A percentile compares a stretch with the other conserved stretches of the same genome.
These are phyloP conservation scores for Pichia heedii DNA, from an alignment of 805 yeast genomes.

Conservation along the genomic window DNA sequence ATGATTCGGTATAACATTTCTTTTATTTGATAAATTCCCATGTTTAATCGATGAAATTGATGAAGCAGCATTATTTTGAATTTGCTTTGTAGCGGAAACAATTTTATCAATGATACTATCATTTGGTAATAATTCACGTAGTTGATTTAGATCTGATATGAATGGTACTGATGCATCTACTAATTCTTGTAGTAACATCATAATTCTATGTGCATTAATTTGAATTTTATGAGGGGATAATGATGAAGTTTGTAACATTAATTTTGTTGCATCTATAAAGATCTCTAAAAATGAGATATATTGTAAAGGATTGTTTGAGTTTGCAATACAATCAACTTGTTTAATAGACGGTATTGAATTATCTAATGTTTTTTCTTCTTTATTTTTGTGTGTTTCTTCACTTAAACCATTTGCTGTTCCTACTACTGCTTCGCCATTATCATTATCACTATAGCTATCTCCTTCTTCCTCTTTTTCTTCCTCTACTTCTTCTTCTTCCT, in stretches of 20 bases:
- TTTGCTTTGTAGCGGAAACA: slow-evolving; percentile 32
- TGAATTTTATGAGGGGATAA: slow-evolving; percentile 51
- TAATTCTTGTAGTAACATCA: slow-evolving; percentile 67
- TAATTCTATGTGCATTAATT: slow-evolving; percentile 61
- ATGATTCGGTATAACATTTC: slow-evolving; percentile 20
- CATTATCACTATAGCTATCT: not conserved
- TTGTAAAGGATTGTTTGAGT: slow-evolving; percentile 32
- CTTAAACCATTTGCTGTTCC: not conserved
- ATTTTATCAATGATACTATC: slow-evolving; percentile 47
- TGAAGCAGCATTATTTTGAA: slow-evolving; percentile 25
- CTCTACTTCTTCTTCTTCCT: slow-evolving; percentile 5
- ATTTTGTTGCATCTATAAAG: slow-evolving; percentile 31
- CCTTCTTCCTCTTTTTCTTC: slow-evolving; percentile 5
- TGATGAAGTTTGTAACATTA: slow-evolving; percentile 37
- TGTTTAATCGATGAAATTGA: slow-evolving; percentile 24
- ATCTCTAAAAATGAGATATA: slow-evolving; percentile 34
- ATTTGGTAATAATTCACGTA: slow-evolving; percentile 63
- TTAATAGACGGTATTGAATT: not conserved
- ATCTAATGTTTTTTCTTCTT: not conserved
- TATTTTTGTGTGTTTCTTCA: not conserved
- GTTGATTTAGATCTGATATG: slow-evolving; percentile 58
- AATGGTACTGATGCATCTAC: slow-evolving; percentile 71
- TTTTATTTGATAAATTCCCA: not conserved
- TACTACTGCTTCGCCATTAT: slow-evolving; percentile 5
- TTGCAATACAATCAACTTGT: not conserved